These are phyloP conservation scores for Fusarium verticillioides DNA, from an alignment of 2,329 filamentous ascomycete species.

Conservation along the genomic window DNA sequence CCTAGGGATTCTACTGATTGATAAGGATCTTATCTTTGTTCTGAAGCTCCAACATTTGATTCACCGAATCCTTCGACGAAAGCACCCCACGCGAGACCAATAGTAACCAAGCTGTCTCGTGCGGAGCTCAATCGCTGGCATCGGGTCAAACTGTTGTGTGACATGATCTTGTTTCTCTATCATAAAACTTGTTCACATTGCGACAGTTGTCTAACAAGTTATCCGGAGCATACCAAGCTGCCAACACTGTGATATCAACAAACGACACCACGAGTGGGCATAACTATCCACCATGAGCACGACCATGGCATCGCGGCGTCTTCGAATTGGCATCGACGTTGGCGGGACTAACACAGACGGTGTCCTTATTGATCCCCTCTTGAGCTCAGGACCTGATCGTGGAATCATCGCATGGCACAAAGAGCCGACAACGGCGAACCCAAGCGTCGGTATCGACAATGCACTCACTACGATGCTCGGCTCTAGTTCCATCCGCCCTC, in stretches of 20 bases:
- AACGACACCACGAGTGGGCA: neutral
- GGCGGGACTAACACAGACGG: constrained; percentile 66
- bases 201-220: neutral
- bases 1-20: constrained; percentile 1
- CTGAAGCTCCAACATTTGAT: constrained; percentile 3
- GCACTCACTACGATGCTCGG: constrained; percentile 58
- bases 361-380: constrained; percentile 59
- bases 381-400: constrained; percentile 49
- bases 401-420: constrained; percentile 63
- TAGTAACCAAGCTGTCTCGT: neutral
- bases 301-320: constrained; percentile 21
- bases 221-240: neutral
- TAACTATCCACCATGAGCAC: constrained; percentile 18
- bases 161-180: neutral
- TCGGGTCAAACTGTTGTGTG: neutral
- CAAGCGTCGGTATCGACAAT: constrained; percentile 58
- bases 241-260: neutral
- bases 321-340: constrained; percentile 60
- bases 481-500: constrained; percentile 47
- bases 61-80: constrained; percentile 6
- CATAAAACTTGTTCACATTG: neutral
- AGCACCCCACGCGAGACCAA: constrained; percentile 3
- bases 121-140: constrained; percentile 13
- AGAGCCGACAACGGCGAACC: constrained; percentile 59
- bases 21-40: constrained; percentile 21